Conservation (phyloP, 1,284 basidiomycete species). For the Phylloporus sp. region DNA sequence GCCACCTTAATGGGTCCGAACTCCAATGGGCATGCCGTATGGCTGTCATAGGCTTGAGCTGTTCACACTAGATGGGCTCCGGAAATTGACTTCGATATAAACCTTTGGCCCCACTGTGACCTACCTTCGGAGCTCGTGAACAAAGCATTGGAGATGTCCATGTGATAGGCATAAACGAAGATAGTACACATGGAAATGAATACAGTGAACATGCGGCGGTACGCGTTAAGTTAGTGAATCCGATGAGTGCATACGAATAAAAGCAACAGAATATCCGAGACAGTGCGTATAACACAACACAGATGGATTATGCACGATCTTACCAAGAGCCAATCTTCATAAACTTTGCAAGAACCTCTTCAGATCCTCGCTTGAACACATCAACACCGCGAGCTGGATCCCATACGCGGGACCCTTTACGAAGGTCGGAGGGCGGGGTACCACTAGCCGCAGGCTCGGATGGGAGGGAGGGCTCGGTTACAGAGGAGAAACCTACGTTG, state of each 20-base stretch:
- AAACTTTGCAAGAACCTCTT: conserved; percentile 82
- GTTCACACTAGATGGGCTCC: too few species aligned
- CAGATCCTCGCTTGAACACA: conserved; percentile 81
- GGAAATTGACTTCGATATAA: too few species aligned
- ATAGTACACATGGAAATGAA: background rate
- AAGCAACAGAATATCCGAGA: conserved; percentile 5
- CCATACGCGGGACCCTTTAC: conserved; percentile 66
- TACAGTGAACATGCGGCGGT: conserved; percentile 1
- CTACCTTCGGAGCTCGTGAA: too few species aligned
- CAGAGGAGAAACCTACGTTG: conserved; percentile 1
- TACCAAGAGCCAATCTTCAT: conserved; percentile 78
- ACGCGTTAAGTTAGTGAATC: conserved; percentile 13
- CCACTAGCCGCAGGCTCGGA: conserved; percentile 56
- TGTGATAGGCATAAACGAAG: background rate
- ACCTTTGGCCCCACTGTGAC: too few species aligned
- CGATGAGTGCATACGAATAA: conserved; percentile 1
- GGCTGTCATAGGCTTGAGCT: too few species aligned
- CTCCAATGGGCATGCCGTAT: too few species aligned
- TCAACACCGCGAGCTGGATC: conserved; percentile 83
- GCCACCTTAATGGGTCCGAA: too few species aligned
- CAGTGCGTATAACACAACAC: conserved; percentile 10
- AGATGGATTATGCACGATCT: conserved; percentile 44
- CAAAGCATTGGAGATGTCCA: too few species aligned
- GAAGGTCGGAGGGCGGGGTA: conserved; percentile 32
- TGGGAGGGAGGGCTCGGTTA: conserved; percentile 45